Base-by-base conservation (phyloP, 495 filamentous ascomycete genomes). In the Astrothelium macrocarpum region DNA sequence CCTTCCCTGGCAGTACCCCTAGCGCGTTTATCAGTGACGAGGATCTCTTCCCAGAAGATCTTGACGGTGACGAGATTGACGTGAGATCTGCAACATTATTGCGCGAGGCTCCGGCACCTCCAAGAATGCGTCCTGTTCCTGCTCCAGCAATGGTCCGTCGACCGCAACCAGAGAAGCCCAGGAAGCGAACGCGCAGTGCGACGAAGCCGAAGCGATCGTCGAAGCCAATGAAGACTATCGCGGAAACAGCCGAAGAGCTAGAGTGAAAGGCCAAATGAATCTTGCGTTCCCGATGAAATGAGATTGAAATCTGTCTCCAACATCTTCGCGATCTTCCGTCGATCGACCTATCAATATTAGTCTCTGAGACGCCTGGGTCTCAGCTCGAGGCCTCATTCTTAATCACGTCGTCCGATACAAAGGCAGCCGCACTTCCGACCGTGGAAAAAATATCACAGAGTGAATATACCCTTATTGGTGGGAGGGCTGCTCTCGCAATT, bases 11-110 rank as follows among this genome's bases (percentile, higher is more conserved):
- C 20, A 56, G 25, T 29, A 25, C 49, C 2, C 20, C 72, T 2
- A 71, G 64, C 60, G 64, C 74, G 36, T 77, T 73, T 68, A 71
- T 77, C 65, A 71, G 67, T 62, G 75, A 77, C 65, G 71, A 64
- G 11, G 75, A 77, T 61, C 72, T 77, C 59, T 73, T 76, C 64
- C 66, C 65, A 32, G 72, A 72, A 32, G 71, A 73, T 58, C 49
- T 56, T 29, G 49, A 56, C 49, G 16, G 23, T 2, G 66, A 66
- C 32, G 34, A 59, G 45, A 14, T 45, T 16, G 61, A 59, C 25
- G 34, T 42, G 49, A 59, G 29, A 53, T 42, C 65, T 23, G 58
- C 43, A 26, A 64, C 66, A 23, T 65, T 70, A 46, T 71, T 76
- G 39, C 60, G 66, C 32, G 72, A 75, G 62, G 67, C 75, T 28